Evolutionary conservation across 2,329 filamentous ascomycete species (phyloP).

Genomic region (Sphaerulina vaccinii): DNA sequence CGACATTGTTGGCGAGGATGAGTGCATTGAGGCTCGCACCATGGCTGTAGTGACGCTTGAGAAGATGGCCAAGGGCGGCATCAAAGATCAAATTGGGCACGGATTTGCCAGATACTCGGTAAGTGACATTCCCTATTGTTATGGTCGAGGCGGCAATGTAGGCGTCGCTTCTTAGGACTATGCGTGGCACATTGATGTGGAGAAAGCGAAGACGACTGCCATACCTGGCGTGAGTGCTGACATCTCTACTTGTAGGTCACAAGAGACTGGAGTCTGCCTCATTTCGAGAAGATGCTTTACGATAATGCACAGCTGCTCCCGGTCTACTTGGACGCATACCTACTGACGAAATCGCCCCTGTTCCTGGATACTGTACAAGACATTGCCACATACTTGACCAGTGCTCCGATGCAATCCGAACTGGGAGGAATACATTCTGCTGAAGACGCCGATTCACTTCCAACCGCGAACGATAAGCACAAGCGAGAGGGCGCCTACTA

Average conservation of each 20-base stretch:
- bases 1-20: slow-evolving; percentile 82
- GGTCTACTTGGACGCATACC: slow-evolving; percentile 83
- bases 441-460: slow-evolving; percentile 84
- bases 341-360: slow-evolving; percentile 65
- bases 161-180: neutral
- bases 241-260: slow-evolving; percentile 59
- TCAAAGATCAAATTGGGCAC: slow-evolving; percentile 73
- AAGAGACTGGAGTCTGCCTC: slow-evolving; percentile 86
- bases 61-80: slow-evolving; percentile 70
- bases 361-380: slow-evolving; percentile 77
- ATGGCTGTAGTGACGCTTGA: slow-evolving; percentile 82
- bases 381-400: slow-evolving; percentile 81
- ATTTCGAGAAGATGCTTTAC: slow-evolving; percentile 96
- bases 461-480: slow-evolving; percentile 70
- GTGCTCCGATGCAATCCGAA: slow-evolving; percentile 62
- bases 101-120: slow-evolving; percentile 74
- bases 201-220: neutral
- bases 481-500: slow-evolving; percentile 93
- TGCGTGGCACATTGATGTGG: neutral
- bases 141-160: neutral
- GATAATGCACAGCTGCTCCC: slow-evolving; percentile 85
- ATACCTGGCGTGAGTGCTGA: neutral
- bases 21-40: slow-evolving; percentile 68
- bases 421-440: slow-evolving; percentile 80
- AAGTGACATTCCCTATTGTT: neutral